phyloP scores from a whole-genome alignment of 208 protist genomes.

The Vickermania ingenoplastis region DNA sequence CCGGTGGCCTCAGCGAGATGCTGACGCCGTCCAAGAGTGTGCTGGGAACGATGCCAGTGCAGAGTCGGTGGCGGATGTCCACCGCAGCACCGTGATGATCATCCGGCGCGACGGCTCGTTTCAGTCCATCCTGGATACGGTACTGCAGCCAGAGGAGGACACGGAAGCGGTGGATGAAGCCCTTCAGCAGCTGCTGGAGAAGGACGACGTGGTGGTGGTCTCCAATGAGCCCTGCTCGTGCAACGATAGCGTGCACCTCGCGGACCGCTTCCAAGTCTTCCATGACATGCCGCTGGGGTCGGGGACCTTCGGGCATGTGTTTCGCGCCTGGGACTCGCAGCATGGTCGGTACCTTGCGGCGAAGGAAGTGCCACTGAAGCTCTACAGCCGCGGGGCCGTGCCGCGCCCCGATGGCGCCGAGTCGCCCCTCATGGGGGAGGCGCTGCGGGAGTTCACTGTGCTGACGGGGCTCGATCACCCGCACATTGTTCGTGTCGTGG shows the following conservation, averaged over 20 bases:
- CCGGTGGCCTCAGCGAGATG: too few species aligned
- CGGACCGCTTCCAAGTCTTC: slow-evolving; percentile 42
- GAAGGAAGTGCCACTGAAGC: slow-evolving; percentile 38
- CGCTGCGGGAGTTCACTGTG: slow-evolving; percentile 58
- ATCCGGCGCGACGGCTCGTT: neutral
- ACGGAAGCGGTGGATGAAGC: neutral
- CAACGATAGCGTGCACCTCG: slow-evolving; percentile 31
- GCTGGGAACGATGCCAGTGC: too few species aligned
- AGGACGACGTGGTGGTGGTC: slow-evolving; percentile 48
- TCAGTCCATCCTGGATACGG: neutral
- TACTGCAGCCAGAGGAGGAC: neutral
- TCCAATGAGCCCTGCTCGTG: slow-evolving; percentile 40
- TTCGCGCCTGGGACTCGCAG: slow-evolving; percentile 49
- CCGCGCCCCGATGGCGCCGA: slow-evolving; percentile 8
- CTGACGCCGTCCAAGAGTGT: too few species aligned
- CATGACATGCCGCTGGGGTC: slow-evolving; percentile 22
- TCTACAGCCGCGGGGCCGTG: slow-evolving; percentile 18
- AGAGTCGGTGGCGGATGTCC: too few species aligned
- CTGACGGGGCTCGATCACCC: slow-evolving; percentile 49
- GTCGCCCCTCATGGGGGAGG: slow-evolving; percentile 11
- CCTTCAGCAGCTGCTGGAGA: slow-evolving; percentile 28
- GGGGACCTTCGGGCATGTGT: slow-evolving; percentile 46
- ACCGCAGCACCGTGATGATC: neutral
- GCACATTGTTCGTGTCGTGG: slow-evolving; percentile 60
- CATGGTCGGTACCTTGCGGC: slow-evolving; percentile 45